Conservation (phyloP, 2,329 filamentous ascomycete species). For the Pseudovirgaria hyperparasitica region DNA sequence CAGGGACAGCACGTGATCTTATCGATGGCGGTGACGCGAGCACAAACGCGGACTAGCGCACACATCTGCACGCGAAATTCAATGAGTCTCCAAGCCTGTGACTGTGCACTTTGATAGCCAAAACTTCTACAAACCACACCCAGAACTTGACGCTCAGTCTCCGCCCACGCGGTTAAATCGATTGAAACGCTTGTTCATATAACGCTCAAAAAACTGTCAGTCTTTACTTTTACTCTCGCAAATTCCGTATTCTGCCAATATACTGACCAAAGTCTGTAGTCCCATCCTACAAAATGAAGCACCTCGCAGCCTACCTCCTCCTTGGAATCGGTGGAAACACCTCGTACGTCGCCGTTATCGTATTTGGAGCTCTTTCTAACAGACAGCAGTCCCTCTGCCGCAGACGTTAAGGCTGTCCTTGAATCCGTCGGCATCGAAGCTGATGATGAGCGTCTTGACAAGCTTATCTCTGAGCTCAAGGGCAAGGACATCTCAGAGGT, state of each 20-base stretch:
- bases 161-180: slow-evolving; percentile 99
- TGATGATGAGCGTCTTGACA: slow-evolving; percentile 60
- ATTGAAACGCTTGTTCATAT: slow-evolving; percentile 87
- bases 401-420: slow-evolving; percentile 59
- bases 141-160: slow-evolving; percentile 98
- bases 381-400: slow-evolving; percentile 5
- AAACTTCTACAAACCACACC: slow-evolving; percentile 16
- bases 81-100: no score
- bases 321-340: slow-evolving; percentile 87
- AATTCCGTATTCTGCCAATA: no score
- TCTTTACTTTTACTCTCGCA: background rate
- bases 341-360: slow-evolving; percentile 70
- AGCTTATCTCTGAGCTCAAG: slow-evolving; percentile 80
- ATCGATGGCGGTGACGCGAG: no score
- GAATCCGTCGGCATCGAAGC: slow-evolving; percentile 90
- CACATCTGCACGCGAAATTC: no score
- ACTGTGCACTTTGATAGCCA: no score
- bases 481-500: slow-evolving; percentile 91
- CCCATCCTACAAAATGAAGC: slow-evolving; percentile 74
- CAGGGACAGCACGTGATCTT: no score
- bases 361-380: slow-evolving; percentile 9
- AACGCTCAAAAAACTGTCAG: slow-evolving; percentile 9
- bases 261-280: slow-evolving; percentile 9
- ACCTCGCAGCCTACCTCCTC: slow-evolving; percentile 98
- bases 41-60: no score